Percentiles rank a stretch among this genome's conserved stretches.
phyloP scores from a whole-genome alignment of 768 basidiomycete genomes.

The Russula ochroleuca region DNA sequence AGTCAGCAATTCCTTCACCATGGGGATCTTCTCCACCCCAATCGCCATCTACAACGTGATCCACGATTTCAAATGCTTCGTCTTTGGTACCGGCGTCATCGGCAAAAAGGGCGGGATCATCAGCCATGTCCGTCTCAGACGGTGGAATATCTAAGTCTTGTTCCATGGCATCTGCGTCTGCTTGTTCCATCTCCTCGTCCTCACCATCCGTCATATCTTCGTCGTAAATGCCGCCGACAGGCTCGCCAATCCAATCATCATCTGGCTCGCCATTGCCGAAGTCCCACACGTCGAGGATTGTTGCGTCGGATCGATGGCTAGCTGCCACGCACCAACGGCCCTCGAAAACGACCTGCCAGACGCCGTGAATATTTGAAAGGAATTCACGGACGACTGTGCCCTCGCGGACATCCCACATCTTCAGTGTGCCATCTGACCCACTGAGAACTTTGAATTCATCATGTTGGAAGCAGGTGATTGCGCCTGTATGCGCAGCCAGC shows the following conservation, averaged over 20 bases:
- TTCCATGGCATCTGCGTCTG: conserved; percentile 69
- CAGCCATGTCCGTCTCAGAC: conserved; percentile 28
- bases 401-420: conserved; percentile 95
- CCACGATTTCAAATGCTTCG: conserved; percentile 8
- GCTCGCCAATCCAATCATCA: conserved; percentile 81
- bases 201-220: conserved; percentile 55
- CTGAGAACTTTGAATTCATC: conserved; percentile 97
- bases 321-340: conserved; percentile 94
- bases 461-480: conserved; percentile 99
- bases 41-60: conserved; percentile 14
- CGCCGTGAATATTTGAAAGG: conserved; percentile 85
- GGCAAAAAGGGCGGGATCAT: conserved; percentile 26
- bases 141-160: conserved; percentile 47
- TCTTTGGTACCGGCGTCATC: conserved; percentile 31
- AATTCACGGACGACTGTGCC: conserved; percentile 85
- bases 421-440: conserved; percentile 92
- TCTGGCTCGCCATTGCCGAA: conserved; percentile 64
- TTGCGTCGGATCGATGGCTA: conserved; percentile 71
- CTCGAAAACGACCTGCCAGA: conserved; percentile 98
- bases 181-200: conserved; percentile 50
- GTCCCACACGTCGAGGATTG: conserved; percentile 87
- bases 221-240: conserved; percentile 70
- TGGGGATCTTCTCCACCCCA: conserved; percentile 17
- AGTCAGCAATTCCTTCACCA: neutral
- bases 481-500: conserved; percentile 87